These are phyloP conservation scores for Gardenia jasminoides DNA, from an alignment of 257 asterid genomes.

Conservation along the genomic window DNA sequence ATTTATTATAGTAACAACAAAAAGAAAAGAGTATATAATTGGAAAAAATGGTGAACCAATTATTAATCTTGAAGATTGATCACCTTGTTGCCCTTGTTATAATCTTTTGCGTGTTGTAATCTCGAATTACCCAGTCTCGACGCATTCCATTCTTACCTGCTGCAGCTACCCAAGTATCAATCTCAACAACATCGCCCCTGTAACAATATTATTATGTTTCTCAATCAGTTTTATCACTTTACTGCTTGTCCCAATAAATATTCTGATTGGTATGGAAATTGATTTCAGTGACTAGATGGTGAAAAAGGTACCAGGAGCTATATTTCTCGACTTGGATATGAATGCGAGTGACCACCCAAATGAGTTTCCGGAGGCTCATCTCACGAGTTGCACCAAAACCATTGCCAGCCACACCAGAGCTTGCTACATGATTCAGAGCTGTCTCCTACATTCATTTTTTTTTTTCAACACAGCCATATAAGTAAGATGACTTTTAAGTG, in stretches of 20 bases:
- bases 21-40: too few species aligned
- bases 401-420: slow-evolving; percentile 64
- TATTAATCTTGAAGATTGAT: too few species aligned
- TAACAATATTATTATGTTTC: neutral
- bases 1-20: too few species aligned
- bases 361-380: slow-evolving; percentile 76
- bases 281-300: neutral
- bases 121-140: slow-evolving; percentile 80
- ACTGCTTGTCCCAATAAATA: too few species aligned
- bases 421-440: slow-evolving; percentile 78
- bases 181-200: slow-evolving; percentile 91
- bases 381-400: slow-evolving; percentile 90
- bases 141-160: slow-evolving; percentile 93
- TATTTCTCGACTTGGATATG: slow-evolving; percentile 64
- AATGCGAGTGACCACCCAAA: slow-evolving; percentile 81
- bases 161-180: slow-evolving; percentile 93
- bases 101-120: slow-evolving; percentile 51
- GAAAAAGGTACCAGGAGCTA: slow-evolving; percentile 62
- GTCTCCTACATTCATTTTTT: slow-evolving; percentile 54
- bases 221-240: too few species aligned
- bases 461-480: neutral
- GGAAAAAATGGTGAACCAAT: neutral
- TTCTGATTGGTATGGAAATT: too few species aligned
- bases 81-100: slow-evolving; percentile 86
- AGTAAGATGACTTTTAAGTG: neutral